phyloP scores from a whole-genome alignment of 441 rosid genomes.

The Jatropha podagrica region DNA sequence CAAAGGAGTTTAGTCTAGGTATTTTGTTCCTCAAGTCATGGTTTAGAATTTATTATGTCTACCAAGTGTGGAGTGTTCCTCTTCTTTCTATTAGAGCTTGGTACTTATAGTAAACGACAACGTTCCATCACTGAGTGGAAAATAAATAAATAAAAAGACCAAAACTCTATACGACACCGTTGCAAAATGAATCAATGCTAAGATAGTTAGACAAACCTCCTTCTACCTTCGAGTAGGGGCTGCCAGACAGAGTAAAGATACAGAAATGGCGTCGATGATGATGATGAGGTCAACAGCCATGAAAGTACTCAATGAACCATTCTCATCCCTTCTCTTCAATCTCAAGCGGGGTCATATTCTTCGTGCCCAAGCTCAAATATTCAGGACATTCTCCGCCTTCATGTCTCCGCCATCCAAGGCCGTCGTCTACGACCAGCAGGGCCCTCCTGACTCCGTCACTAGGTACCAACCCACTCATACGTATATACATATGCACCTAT shows the following conservation, averaged over 20 bases:
- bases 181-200: neutral
- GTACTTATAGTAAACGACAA: too few species aligned
- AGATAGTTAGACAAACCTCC: neutral
- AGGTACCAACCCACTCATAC: conserved; percentile 31
- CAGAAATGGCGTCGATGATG: conserved; percentile 33
- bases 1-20: too few species aligned
- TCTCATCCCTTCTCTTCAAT: conserved; percentile 11
- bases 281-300: conserved; percentile 26
- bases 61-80: too few species aligned
- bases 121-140: too few species aligned
- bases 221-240: neutral
- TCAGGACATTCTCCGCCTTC: conserved; percentile 54
- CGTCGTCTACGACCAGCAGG: conserved; percentile 76
- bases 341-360: neutral
- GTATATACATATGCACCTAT: neutral
- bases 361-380: conserved; percentile 15
- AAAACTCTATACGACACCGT: neutral
- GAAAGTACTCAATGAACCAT: conserved; percentile 26
- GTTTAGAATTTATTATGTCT: too few species aligned
- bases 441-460: conserved; percentile 76
- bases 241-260: neutral
- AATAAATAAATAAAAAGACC: too few species aligned
- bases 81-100: too few species aligned
- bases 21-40: too few species aligned
- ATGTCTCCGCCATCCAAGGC: conserved; percentile 88